phyloP scores from a whole-genome alignment of 2,329 filamentous ascomycete species.

The Cytospora chrysosperma region DNA sequence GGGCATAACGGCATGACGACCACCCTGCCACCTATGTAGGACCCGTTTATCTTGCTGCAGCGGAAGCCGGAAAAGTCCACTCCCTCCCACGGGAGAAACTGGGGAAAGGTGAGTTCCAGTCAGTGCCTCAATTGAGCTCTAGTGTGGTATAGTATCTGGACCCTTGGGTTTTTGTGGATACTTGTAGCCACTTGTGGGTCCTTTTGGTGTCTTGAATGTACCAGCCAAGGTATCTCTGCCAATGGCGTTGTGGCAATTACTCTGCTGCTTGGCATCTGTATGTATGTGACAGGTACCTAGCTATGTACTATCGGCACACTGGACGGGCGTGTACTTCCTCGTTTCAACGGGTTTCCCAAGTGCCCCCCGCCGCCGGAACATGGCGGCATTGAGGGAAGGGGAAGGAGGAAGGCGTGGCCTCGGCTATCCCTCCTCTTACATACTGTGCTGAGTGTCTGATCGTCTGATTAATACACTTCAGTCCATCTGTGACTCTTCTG shows the following conservation, averaged over 20 bases:
- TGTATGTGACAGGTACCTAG: no score
- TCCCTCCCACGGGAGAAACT: constrained; percentile 2
- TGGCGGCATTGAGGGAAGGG: background rate
- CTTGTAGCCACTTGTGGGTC: constrained; percentile 6
- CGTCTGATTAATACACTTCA: constrained; percentile 17
- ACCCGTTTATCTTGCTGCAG: background rate
- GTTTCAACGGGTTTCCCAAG: no score
- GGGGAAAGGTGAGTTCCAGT: background rate
- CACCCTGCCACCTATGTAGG: no score
- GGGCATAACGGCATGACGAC: no score
- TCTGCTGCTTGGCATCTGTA: background rate
- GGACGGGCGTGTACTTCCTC: no score
- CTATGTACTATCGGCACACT: no score
- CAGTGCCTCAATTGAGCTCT: no score
- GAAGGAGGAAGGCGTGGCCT: background rate
- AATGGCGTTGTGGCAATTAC: constrained; percentile 20
- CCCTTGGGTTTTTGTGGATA: background rate
- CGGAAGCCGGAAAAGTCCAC: background rate
- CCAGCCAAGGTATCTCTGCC: background rate
- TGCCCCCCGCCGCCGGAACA: no score
- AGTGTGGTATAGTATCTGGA: no score
- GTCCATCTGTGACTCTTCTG: background rate
- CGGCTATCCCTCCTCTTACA: constrained; percentile 1
- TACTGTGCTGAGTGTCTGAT: background rate
- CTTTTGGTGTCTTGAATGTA: constrained; percentile 7